Base-by-base conservation (phyloP, 495 filamentous ascomycete genomes). In the Collariella sp. region DNA sequence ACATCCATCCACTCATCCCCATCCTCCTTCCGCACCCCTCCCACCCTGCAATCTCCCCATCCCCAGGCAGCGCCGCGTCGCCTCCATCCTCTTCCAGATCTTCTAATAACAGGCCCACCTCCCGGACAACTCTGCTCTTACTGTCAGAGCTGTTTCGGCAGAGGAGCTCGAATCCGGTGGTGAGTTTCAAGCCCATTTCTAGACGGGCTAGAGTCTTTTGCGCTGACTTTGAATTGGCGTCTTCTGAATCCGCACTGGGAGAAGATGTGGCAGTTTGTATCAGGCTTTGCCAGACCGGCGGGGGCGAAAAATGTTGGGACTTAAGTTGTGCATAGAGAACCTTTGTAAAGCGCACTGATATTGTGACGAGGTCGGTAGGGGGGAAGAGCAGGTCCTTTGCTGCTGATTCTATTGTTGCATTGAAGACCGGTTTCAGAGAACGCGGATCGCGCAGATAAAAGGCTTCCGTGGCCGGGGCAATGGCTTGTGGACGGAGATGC, bases 1-100 rank as follows among this genome's bases (percentile, higher is more conserved):
- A 98, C 91, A 63, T 97, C 85, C 54, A 98, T 72, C 93, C 93
- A 98, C n/a, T 76, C 76, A 56, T 97, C 94, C 59, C 86, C 79
- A 54, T 98, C 94, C 29, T 88, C 81, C 29, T 63, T 67, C 19
- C 70, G 67, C 7, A 75, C 76, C 29, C 63, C n/a, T 70, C 52
- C 93, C 93, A 96, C 0, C 50, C 55, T 26, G 68, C 66, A 16
- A 97, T 87, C 41, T 94, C 89, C 13, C 76, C 70, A 62, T 95
- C 79, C 0, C 77, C 79, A 6, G 91, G 91, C 0, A 96, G 72
- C 5, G 61, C 56, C 23, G 79, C 74, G 43, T 82, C 79, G 3
- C 73, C 75, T 13, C 74, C 70, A 33, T 77, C 73, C 48, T 71
- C 78, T 0, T 18, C 56, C 16, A 95, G 57, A 61, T 94, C 88